Conservation (phyloP, 73 alveolate genomes). For the Paramecium caudatum region DNA sequence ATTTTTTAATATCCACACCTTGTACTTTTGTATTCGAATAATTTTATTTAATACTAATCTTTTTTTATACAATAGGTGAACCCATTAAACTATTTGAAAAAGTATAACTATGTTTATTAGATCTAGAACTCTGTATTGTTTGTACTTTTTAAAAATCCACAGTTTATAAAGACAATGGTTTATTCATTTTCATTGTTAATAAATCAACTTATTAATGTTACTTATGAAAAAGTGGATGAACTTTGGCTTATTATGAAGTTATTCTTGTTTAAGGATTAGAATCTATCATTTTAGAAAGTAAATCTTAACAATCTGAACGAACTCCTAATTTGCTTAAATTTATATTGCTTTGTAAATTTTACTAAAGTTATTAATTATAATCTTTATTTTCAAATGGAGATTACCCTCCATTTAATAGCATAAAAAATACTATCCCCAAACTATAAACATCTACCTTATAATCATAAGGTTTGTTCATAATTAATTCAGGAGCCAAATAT, state of each 20-base stretch:
- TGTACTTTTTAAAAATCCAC: neutral
- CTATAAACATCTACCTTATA: constrained; percentile 87
- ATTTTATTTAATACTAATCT: no score
- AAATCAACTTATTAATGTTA: constrained; percentile 7
- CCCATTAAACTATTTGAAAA: no score
- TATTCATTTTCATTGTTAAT: neutral
- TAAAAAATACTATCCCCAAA: constrained; percentile 85
- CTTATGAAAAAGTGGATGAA: constrained; percentile 5
- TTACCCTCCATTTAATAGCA: constrained; percentile 35
- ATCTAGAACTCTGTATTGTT: neutral
- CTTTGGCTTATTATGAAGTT: constrained; percentile 9
- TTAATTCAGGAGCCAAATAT: constrained; percentile 82
- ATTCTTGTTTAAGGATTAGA: constrained; percentile 9
- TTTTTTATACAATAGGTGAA: no score
- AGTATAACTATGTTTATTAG: neutral
- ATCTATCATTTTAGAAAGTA: constrained; percentile 21
- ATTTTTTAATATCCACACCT: no score
- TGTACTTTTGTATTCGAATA: no score
- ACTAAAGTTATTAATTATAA: neutral
- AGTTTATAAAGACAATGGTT: neutral
- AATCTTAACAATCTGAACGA: neutral
- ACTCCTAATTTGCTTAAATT: neutral
- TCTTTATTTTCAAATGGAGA: constrained; percentile 37
- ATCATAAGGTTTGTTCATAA: constrained; percentile 84
- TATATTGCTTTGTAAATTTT: neutral